Conservation (phyloP, 2,329 filamentous ascomycete genomes). For the Daldinia sp. region DNA sequence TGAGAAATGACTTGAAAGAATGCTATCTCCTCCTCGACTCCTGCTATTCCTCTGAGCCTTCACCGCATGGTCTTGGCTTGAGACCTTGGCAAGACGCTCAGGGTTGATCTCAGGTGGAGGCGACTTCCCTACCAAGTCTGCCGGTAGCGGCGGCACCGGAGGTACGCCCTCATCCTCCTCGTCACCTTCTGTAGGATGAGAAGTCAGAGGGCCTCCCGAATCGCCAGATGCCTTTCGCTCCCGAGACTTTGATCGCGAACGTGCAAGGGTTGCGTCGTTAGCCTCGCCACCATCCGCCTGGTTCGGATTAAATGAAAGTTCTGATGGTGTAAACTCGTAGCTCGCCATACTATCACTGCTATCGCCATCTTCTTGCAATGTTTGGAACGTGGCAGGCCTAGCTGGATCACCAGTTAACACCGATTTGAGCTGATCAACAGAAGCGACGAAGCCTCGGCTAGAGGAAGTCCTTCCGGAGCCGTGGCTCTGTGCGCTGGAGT, state of each 20-base stretch:
- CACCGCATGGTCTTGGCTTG: slow-evolving; percentile 54
- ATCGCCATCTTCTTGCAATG: slow-evolving; percentile 58
- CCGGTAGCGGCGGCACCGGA: slow-evolving; percentile 68
- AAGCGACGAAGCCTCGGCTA: slow-evolving; percentile 65
- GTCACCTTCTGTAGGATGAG: slow-evolving; percentile 50
- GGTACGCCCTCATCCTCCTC: slow-evolving; percentile 59
- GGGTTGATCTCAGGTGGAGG: slow-evolving; percentile 39
- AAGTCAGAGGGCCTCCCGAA: slow-evolving; percentile 47
- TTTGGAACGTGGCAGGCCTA: slow-evolving; percentile 56
- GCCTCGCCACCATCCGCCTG: slow-evolving; percentile 50
- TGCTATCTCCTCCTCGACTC: slow-evolving; percentile 50
- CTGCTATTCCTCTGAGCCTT: slow-evolving; percentile 49
- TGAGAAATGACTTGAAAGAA: slow-evolving; percentile 42
- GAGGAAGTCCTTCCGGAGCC: slow-evolving; percentile 59
- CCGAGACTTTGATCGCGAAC: slow-evolving; percentile 48
- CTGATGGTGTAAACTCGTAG: slow-evolving; percentile 75
- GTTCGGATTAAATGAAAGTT: slow-evolving; percentile 70
- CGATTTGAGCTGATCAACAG: slow-evolving; percentile 73
- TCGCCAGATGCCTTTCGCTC: slow-evolving; percentile 49
- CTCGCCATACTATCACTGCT: slow-evolving; percentile 77
- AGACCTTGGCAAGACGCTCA: slow-evolving; percentile 47
- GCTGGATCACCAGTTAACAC: slow-evolving; percentile 66
- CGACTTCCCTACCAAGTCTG: slow-evolving; percentile 45
- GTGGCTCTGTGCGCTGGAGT: slow-evolving; percentile 66
- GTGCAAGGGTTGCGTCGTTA: slow-evolving; percentile 42